phyloP scores from a whole-genome alignment of 768 basidiomycete species.

The Albatrellus ellisii region DNA sequence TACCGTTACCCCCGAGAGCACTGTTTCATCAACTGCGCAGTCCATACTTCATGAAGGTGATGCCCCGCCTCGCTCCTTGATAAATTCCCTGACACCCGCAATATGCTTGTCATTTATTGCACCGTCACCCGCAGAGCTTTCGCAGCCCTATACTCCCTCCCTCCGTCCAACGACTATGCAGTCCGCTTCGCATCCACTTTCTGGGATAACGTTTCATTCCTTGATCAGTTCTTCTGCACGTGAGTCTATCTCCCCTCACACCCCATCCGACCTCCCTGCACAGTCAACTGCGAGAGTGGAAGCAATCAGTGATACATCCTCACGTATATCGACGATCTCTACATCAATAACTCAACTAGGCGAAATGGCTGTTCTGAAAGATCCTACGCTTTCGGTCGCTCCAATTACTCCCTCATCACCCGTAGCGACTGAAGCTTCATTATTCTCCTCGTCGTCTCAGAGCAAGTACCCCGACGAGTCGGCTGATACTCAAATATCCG shows the following conservation, averaged over 20 bases:
- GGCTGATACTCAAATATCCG: conserved; percentile 8
- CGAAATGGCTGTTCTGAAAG: no score
- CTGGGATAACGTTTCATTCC: conserved; percentile 14
- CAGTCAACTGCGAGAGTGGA: conserved; percentile 1
- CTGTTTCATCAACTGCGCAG: conserved; percentile 7
- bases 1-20: conserved; percentile 18
- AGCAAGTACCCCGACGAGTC: not conserved
- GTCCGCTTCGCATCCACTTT: conserved; percentile 11
- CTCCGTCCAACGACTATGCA: no score
- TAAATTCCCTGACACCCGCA: not conserved
- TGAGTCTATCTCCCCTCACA: conserved; percentile 17
- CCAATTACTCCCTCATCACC: not conserved
- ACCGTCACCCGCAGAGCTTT: not conserved
- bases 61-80: conserved; percentile 1
- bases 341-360: not conserved
- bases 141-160: no score
- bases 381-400: no score
- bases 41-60: conserved; percentile 1
- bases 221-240: conserved; percentile 19
- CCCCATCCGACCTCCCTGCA: conserved; percentile 12
- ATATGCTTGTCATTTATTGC: not conserved
- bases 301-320: not conserved
- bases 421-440: not conserved
- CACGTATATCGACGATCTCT: not conserved
- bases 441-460: no score